Conservation (phyloP, 352 stramenopile genomes). For the Phytophthora sansomeana region DNA sequence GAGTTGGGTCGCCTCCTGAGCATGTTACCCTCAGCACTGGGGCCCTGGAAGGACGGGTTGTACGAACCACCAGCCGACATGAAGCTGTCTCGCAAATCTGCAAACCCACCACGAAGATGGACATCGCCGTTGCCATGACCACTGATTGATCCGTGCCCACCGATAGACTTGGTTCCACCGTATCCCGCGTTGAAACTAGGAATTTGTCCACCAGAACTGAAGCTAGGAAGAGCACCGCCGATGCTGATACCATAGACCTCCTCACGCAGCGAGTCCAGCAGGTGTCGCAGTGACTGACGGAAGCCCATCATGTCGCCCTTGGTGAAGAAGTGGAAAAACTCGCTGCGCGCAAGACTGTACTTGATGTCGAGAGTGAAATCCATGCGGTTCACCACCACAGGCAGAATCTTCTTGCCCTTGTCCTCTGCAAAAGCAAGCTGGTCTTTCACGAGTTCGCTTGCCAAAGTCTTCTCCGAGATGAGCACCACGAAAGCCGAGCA, state of each 20-base stretch:
- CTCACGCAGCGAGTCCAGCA: slow-evolving; percentile 68
- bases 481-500: slow-evolving; percentile 81
- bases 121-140: no score
- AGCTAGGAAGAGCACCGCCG: slow-evolving; percentile 8
- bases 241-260: slow-evolving; percentile 77
- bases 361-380: slow-evolving; percentile 78
- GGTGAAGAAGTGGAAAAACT: slow-evolving; percentile 87
- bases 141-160: slow-evolving; percentile 18
- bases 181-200: slow-evolving; percentile 10
- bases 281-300: slow-evolving; percentile 56
- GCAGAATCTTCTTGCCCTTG: slow-evolving; percentile 86
- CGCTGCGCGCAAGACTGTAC: slow-evolving; percentile 80
- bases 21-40: slow-evolving; percentile 23
- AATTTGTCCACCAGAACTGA: slow-evolving; percentile 4
- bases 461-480: slow-evolving; percentile 76
- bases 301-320: slow-evolving; percentile 85
- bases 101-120: slow-evolving; percentile 45
- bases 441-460: slow-evolving; percentile 78
- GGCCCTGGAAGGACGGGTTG: slow-evolving; percentile 22
- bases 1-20: slow-evolving; percentile 35
- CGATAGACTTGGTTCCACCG: slow-evolving; percentile 5
- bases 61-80: slow-evolving; percentile 33
- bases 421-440: slow-evolving; percentile 86
- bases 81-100: slow-evolving; percentile 48
- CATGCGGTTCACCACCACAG: slow-evolving; percentile 73